Percentiles rank a stretch among this genome's conserved stretches.
Evolutionary conservation across 2,329 filamentous ascomycete genomes (phyloP).

Genomic region (Rhexocercosporidium sp.): DNA sequence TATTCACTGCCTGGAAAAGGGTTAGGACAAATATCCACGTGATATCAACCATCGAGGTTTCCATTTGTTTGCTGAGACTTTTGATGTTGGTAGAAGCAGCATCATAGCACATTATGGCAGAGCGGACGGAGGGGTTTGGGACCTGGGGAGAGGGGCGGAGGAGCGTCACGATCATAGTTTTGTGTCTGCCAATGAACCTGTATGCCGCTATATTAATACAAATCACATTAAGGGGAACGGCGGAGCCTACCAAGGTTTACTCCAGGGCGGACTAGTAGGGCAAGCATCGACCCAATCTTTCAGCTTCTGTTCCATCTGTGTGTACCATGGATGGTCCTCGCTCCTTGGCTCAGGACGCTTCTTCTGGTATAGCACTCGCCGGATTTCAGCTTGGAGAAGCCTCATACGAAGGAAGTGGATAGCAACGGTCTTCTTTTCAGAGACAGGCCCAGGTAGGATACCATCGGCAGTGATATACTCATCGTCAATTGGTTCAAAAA

Average conservation of each 20-base stretch:
- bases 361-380: conserved; percentile 83
- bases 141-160: conserved; percentile 93
- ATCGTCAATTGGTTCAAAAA: conserved; percentile 84
- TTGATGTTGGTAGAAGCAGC: conserved; percentile 82
- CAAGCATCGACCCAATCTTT: conserved; percentile 78
- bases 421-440: conserved; percentile 83
- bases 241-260: conserved; percentile 72
- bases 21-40: conserved; percentile 94
- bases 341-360: conserved; percentile 77
- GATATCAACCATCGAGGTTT: conserved; percentile 76
- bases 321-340: conserved; percentile 87
- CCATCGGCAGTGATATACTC: conserved; percentile 79
- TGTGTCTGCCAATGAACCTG: conserved; percentile 72
- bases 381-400: conserved; percentile 84
- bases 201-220: conserved; percentile 30
- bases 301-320: conserved; percentile 77
- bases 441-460: conserved; percentile 72
- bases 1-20: conserved; percentile 91
- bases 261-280: conserved; percentile 73
- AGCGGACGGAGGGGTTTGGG: conserved; percentile 78
- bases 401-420: conserved; percentile 96
- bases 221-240: not conserved
- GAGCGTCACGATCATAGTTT: conserved; percentile 87
- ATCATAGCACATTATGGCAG: conserved; percentile 82
- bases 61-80: conserved; percentile 80